Evolutionary conservation across 2,329 filamentous ascomycete genomes (phyloP), one percentile per base, ranked within the genome.

Genomic region (Phoma sp.): DNA sequence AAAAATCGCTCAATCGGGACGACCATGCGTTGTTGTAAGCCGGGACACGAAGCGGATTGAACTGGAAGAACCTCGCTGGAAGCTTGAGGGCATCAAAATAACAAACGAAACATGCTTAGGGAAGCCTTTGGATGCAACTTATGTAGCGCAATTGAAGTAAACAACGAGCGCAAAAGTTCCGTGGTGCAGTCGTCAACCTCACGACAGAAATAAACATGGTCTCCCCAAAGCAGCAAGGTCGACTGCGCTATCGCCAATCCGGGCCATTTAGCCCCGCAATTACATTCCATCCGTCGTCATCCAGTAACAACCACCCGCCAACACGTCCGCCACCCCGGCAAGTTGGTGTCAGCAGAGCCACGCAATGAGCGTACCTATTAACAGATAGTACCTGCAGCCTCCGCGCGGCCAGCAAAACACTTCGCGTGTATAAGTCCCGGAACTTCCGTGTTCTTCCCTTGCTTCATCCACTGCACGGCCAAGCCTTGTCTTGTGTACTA

Each of bases 311-410:
- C 41, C 41, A 43, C 43, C 43, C 43, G 48, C 38, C 47, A 48
- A 44, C 31, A 33, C 43, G 33, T 31, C 29, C 53, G 53, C 53
- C 53, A 56, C 53, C 52, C 51, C 47, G 47, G 43, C 47, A 31
- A 33, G 25, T 35, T 48, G 47, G 47, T 57, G 53, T 51, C 53
- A 57, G 53, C 53, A 51, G 43, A 57, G 53, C 53, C 43, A 57
- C 48, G 39, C 53, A 48, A 56, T 56, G 53, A 43, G 47, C 27
- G 47, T 48, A 17, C 17, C 17, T 17, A 48, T 51, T 44, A 15
- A 38, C 48, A 47, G 47, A 39, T 51, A 48, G 48, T 51, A 44
- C 47, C 48, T 48, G 53, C 53, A 51, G 48, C 53, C 43, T 43
- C 47, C 53, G 53, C 53, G 53, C 53, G 53, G 47, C 53, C 53